Evolutionary conservation across 495 filamentous ascomycete genomes (phyloP), one percentile per base, ranked within the genome.

Genomic region (Opeltia flavorubescens): DNA sequence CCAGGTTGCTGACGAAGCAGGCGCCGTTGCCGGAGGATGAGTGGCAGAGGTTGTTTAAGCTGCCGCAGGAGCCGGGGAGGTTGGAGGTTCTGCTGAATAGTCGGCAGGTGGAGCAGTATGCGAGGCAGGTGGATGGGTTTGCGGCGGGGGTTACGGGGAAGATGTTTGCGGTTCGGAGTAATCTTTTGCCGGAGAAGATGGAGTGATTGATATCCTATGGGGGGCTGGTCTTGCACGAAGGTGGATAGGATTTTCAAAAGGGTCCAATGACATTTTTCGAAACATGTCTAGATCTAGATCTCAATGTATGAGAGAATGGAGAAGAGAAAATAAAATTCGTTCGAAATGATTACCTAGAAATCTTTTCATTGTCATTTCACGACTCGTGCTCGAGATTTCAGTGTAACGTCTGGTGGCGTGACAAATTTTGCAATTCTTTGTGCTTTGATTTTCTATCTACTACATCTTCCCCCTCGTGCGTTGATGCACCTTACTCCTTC

Each of bases 21-120:
- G 66, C 78, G 26, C 78, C 79, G 27, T 74, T 96, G 30, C 89
- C 89, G 15, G 91, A 98, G 69, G 89, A 95, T 58, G 93, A 98
- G 67, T 98, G 91, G 91, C 84, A 89, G 67, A 81, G 86, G 58
- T 68, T 96, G 55, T 98, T 95, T 75, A 98, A 98, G 76, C 75
- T 96, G 42, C 91, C 91, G 17, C 75, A 83, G 63, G 91, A 98
- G 68, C 91, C 91, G 44, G 88, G 81, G 62, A 73, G 93, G 49
- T 67, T 98, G 53, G 91, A 96, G 68, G 82, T 77, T 49, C 80
- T 98, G 72, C 69, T 98, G 57, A 94, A 95, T 60, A 85, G 83
- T 44, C 75, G 85, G 58, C 91, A 98, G 66, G 89, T 96, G 23
- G 91, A 98, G 64, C 93, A 96, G 72, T 98, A 96, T 68, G 84